Percentiles rank a stretch among this genome's conserved stretches.
phyloP scores from a whole-genome alignment of 73 alveolate species.

The Paramecium sexaurelia region DNA sequence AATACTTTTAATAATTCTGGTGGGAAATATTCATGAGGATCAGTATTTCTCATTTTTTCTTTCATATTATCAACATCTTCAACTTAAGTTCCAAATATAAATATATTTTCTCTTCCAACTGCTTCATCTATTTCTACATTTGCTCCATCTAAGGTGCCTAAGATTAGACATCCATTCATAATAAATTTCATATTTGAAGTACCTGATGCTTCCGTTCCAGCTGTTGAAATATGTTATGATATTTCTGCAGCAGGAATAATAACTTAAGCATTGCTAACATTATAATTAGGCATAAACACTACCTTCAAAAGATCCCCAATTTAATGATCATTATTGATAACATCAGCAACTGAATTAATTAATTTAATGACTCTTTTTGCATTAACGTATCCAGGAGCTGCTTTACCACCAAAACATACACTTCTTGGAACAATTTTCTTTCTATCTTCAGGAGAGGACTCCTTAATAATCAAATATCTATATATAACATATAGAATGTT shows the following conservation, averaged over 20 bases:
- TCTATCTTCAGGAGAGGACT: constrained; percentile 80
- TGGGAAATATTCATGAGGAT: constrained; percentile 69
- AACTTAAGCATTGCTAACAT: constrained; percentile 94
- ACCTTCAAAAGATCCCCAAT: constrained; percentile 88
- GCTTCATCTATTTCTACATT: constrained; percentile 98
- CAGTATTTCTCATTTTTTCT: constrained; percentile 66
- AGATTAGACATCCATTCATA: constrained; percentile 97
- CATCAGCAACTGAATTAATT: constrained; percentile 79
- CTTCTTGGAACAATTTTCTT: constrained; percentile 81
- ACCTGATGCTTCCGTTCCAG: constrained; percentile 96
- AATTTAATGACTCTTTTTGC: constrained; percentile 98
- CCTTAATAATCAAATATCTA: constrained; percentile 77
- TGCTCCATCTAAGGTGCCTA: constrained; percentile 99
- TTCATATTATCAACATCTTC: constrained; percentile 60
- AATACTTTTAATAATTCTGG: constrained; percentile 56
- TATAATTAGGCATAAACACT: constrained; percentile 95
- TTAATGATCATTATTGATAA: constrained; percentile 89
- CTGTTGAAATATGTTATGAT: constrained; percentile 97
- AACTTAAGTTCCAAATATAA: constrained; percentile 74
- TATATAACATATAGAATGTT: constrained; percentile 86
- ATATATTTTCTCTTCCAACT: constrained; percentile 93
- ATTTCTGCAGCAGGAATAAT: constrained; percentile 99
- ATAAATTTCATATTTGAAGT: constrained; percentile 93
- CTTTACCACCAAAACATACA: constrained; percentile 95
- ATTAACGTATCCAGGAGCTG: constrained; percentile 98